These are phyloP conservation scores for Bolboschoenus planiculmis DNA, from an alignment of 176 grass and related monocot species.

Conservation along the genomic window DNA sequence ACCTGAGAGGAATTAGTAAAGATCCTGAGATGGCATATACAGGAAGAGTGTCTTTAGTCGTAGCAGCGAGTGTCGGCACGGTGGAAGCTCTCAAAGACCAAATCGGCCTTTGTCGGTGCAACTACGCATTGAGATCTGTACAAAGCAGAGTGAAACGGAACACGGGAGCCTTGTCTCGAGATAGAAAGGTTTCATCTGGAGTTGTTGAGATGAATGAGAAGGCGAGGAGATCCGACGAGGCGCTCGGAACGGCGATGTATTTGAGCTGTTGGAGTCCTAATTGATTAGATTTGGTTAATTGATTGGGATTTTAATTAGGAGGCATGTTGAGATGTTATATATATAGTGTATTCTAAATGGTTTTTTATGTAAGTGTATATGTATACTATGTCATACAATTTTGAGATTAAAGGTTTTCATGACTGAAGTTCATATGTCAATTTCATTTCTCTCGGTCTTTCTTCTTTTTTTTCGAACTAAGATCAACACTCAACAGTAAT, in stretches of 20 bases:
- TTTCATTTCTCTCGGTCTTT: too few species aligned
- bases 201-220: neutral
- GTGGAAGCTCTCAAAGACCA: conserved; percentile 20
- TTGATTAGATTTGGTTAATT: neutral
- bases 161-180: neutral
- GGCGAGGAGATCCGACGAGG: conserved; percentile 33
- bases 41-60: neutral
- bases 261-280: conserved; percentile 64
- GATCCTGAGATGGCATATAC: too few species aligned
- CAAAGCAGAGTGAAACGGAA: conserved; percentile 33
- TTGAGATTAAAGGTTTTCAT: too few species aligned
- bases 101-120: conserved; percentile 42
- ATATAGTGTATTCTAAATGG: too few species aligned
- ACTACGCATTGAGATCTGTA: conserved; percentile 30
- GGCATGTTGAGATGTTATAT: neutral
- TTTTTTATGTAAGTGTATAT: too few species aligned
- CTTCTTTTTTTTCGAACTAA: too few species aligned
- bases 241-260: conserved; percentile 46
- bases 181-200: neutral
- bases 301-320: neutral
- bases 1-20: too few species aligned
- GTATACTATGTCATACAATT: too few species aligned
- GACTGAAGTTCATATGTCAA: too few species aligned
- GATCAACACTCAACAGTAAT: too few species aligned
- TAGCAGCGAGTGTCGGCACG: neutral